phyloP scores from a whole-genome alignment of 2,329 filamentous ascomycete genomes.

The Trichoderma gracile region DNA sequence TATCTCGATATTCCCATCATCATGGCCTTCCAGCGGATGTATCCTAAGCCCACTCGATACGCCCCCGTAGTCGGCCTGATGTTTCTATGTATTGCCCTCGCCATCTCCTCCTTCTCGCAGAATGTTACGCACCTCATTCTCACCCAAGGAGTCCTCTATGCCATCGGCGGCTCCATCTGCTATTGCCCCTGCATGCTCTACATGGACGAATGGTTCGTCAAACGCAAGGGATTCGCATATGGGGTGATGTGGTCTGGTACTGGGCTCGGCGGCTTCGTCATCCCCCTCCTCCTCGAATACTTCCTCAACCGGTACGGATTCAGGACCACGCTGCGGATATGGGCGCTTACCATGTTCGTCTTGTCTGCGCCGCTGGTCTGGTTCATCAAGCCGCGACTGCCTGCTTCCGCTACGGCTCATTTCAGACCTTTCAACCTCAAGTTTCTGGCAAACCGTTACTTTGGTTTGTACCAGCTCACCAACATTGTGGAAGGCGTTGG shows the following conservation, averaged over 20 bases:
- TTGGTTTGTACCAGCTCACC: constrained; percentile 58
- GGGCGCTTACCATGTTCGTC: constrained; percentile 52
- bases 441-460: constrained; percentile 56
- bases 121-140: constrained; percentile 56
- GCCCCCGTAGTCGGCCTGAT: constrained; percentile 49
- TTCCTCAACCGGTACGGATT: constrained; percentile 55
- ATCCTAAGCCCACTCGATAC: constrained; percentile 45
- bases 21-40: constrained; percentile 48
- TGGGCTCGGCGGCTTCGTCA: constrained; percentile 50
- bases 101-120: constrained; percentile 54
- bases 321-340: constrained; percentile 54
- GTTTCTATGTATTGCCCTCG: constrained; percentile 54
- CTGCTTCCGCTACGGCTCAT: constrained; percentile 41
- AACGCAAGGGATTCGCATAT: constrained; percentile 59
- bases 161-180: constrained; percentile 55
- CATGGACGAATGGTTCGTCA: constrained; percentile 63
- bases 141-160: constrained; percentile 63
- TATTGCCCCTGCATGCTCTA: constrained; percentile 60
- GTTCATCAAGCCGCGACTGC: constrained; percentile 58
- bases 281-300: constrained; percentile 52
- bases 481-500: constrained; percentile 62
- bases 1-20: constrained; percentile 55
- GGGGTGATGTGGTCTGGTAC: constrained; percentile 64
- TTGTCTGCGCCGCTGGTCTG: constrained; percentile 56
- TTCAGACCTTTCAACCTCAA: constrained; percentile 44